Percentiles rank a stretch among this genome's conserved stretches.
Evolutionary conservation across 2,329 filamentous ascomycete species (phyloP).

Genomic region (Myriosclerotinia curreyana): DNA sequence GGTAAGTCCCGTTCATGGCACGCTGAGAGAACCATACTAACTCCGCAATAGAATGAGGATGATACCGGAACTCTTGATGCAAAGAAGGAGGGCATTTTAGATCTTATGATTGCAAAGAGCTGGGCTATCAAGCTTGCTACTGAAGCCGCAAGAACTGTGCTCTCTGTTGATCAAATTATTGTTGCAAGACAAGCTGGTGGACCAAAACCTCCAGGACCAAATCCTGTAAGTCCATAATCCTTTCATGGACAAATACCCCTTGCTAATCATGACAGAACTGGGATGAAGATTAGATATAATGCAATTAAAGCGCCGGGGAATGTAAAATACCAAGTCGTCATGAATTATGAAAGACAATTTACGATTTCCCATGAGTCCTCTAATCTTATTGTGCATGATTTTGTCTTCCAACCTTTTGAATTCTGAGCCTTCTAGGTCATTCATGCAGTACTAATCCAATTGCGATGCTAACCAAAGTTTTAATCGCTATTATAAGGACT

Average conservation of each 20-base stretch:
- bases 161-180: constrained; percentile 98
- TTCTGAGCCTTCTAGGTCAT: not conserved
- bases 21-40: constrained; percentile 24
- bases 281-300: constrained; percentile 41
- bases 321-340: constrained; percentile 36
- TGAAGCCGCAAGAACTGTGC: constrained; percentile 86
- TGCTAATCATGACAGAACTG: constrained; percentile 38
- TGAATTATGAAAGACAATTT: constrained; percentile 23
- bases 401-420: not conserved
- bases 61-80: constrained; percentile 80
- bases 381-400: not conserved
- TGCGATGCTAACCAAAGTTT: not conserved
- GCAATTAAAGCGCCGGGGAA: constrained; percentile 31
- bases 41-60: constrained; percentile 61
- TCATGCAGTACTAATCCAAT: not conserved
- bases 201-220: constrained; percentile 92
- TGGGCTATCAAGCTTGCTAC: constrained; percentile 98
- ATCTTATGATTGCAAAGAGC: constrained; percentile 85
- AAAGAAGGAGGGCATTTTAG: constrained; percentile 83
- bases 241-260: not conserved
- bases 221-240: constrained; percentile 52
- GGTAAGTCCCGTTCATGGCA: constrained; percentile 43
- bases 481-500: not conserved
- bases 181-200: constrained; percentile 96
- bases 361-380: constrained; percentile 6